phyloP scores from a whole-genome alignment of 2,329 filamentous ascomycete genomes.

The Fusarium buxicola region DNA sequence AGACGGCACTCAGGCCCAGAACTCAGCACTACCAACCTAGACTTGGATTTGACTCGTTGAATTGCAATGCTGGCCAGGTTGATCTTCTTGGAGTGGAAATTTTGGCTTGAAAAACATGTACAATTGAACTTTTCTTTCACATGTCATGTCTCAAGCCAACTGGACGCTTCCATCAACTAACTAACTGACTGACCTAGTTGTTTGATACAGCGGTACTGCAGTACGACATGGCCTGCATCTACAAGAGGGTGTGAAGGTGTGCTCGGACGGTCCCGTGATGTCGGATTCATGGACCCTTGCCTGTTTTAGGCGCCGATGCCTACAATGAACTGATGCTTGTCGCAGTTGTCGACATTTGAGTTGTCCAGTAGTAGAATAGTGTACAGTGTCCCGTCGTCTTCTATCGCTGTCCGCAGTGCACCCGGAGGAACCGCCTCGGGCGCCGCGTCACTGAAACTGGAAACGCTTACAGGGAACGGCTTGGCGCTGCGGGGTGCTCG shows the following conservation, averaged over 20 bases:
- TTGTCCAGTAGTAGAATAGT: too few species aligned
- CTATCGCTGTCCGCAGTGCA: too few species aligned
- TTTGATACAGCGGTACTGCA: constrained; percentile 16
- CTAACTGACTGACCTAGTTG: too few species aligned
- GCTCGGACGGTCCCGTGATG: constrained; percentile 31
- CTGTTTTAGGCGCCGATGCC: neutral
- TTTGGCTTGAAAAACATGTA: neutral
- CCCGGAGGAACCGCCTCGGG: neutral
- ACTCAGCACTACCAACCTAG: neutral
- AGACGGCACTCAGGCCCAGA: neutral
- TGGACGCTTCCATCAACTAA: neutral
- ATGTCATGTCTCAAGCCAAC: constrained; percentile 13
- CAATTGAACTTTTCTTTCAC: constrained; percentile 1
- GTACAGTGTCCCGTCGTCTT: too few species aligned
- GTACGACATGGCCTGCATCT: constrained; percentile 7
- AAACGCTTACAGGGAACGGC: neutral
- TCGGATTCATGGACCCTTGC: neutral
- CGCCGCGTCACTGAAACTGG: neutral
- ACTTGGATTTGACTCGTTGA: neutral
- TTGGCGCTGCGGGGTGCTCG: constrained; percentile 6
- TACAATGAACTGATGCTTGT: neutral
- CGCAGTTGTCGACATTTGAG: too few species aligned
- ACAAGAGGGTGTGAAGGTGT: constrained; percentile 12
- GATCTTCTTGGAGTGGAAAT: neutral
- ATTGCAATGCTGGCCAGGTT: neutral